phyloP scores from a whole-genome alignment of 148 eudicot genomes.

The Camellia lanceoleosa region DNA sequence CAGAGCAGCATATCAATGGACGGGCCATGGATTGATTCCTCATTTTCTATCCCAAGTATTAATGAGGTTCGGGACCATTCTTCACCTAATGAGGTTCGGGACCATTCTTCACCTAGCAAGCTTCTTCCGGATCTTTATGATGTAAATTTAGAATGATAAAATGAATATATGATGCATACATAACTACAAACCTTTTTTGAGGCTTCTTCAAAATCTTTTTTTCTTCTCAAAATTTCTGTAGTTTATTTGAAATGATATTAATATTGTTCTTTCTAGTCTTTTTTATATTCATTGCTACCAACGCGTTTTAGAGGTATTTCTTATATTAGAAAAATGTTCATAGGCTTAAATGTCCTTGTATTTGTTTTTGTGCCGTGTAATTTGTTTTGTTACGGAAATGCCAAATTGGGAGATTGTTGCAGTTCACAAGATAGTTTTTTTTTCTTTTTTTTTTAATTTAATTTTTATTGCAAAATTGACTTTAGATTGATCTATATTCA shows the following conservation, averaged over 20 bases:
- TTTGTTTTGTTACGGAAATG: too few relatives aligned
- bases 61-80: slow-evolving; percentile 19
- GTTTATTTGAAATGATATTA: background rate
- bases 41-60: slow-evolving; percentile 23
- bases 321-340: too few relatives aligned
- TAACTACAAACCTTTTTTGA: too few relatives aligned
- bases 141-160: background rate
- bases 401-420: too few relatives aligned
- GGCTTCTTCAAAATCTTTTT: background rate
- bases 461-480: too few relatives aligned
- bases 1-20: slow-evolving; percentile 43
- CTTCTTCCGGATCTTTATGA: slow-evolving; percentile 35
- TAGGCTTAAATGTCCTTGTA: too few relatives aligned
- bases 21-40: slow-evolving; percentile 49
- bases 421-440: too few relatives aligned
- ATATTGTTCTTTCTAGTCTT: background rate
- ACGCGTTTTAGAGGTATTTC: too few relatives aligned
- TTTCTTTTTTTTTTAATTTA: too few relatives aligned
- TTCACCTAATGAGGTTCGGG: slow-evolving; percentile 16
- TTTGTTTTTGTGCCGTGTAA: too few relatives aligned
- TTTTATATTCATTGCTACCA: too few relatives aligned
- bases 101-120: slow-evolving; percentile 16
- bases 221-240: background rate
- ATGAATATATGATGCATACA: background rate
- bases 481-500: too few relatives aligned